Evolutionary conservation across 2,329 filamentous ascomycete genomes (phyloP).

Genomic region (Tolypocladium paradoxum): DNA sequence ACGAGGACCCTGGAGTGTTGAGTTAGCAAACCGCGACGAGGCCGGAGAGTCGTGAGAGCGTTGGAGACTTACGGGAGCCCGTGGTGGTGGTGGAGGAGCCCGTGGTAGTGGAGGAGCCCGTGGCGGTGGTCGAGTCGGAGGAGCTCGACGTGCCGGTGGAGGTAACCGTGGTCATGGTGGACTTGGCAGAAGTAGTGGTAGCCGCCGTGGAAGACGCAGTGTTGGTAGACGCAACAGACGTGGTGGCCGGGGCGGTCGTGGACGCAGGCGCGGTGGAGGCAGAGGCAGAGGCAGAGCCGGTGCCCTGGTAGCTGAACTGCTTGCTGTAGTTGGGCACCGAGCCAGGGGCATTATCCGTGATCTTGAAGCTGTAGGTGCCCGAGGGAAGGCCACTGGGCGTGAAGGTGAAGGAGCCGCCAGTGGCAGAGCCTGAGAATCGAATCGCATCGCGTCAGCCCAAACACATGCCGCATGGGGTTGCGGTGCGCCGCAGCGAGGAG

Average conservation of each 20-base stretch:
- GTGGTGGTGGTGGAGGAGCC: slow-evolving; percentile 10
- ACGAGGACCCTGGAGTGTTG: background rate
- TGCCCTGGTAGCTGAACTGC: slow-evolving; percentile 19
- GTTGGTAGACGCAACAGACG: background rate
- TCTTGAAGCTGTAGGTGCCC: slow-evolving; percentile 24
- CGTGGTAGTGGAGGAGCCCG: slow-evolving; percentile 8
- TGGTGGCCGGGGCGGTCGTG: background rate
- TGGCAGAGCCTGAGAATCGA: slow-evolving; percentile 8
- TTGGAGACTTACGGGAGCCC: background rate
- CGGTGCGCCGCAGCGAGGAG: background rate
- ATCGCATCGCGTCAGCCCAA: background rate
- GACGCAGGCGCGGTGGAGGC: background rate
- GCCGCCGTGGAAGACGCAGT: background rate
- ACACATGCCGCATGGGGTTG: background rate
- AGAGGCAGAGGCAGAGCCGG: slow-evolving; percentile 5
- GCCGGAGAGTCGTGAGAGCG: no score
- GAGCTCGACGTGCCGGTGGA: slow-evolving; percentile 2
- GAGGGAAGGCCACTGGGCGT: slow-evolving; percentile 16
- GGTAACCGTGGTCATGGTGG: slow-evolving; percentile 2
- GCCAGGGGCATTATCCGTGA: slow-evolving; percentile 13
- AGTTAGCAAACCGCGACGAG: background rate
- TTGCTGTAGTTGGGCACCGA: slow-evolving; percentile 21
- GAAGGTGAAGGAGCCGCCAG: slow-evolving; percentile 15
- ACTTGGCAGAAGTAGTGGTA: background rate
- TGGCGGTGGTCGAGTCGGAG: background rate